phyloP scores from a whole-genome alignment of 306 rosid genomes.

The Sophora flavescens region DNA sequence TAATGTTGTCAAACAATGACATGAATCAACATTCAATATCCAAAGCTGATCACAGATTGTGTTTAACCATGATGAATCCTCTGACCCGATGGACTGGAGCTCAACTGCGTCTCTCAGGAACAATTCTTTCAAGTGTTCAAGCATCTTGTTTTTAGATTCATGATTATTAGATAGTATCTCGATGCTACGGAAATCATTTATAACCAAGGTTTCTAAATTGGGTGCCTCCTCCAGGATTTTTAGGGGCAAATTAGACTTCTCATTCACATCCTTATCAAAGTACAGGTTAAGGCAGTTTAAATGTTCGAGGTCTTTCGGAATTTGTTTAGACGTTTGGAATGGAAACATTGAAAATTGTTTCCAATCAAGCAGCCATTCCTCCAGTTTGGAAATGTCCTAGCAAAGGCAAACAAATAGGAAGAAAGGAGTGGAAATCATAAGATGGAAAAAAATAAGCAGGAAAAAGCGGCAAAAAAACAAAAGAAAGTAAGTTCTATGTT shows the following conservation, averaged over 20 bases:
- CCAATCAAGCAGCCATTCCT: background rate
- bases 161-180: background rate
- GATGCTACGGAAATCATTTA: rapidly evolving
- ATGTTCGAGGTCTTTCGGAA: background rate
- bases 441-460: background rate
- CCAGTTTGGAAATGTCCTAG: slow-evolving; percentile 26
- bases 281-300: rapidly evolving
- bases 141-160: background rate
- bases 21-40: rapidly evolving
- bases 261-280: background rate
- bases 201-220: background rate
- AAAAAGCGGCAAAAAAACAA: too few relatives aligned
- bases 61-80: background rate
- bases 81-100: slow-evolving; percentile 15
- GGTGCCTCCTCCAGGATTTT: background rate
- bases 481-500: too few relatives aligned
- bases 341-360: background rate
- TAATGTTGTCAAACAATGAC: slow-evolving; percentile 33
- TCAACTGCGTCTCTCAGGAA: rapidly evolving
- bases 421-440: background rate
- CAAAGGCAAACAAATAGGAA: background rate
- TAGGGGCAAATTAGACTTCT: background rate
- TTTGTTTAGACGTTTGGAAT: too few relatives aligned
- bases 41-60: background rate
- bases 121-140: background rate